Evolutionary conservation across 2,329 filamentous ascomycete species (phyloP), one percentile per base, ranked within the genome.

Genomic region (Aspergillus jensenii): DNA sequence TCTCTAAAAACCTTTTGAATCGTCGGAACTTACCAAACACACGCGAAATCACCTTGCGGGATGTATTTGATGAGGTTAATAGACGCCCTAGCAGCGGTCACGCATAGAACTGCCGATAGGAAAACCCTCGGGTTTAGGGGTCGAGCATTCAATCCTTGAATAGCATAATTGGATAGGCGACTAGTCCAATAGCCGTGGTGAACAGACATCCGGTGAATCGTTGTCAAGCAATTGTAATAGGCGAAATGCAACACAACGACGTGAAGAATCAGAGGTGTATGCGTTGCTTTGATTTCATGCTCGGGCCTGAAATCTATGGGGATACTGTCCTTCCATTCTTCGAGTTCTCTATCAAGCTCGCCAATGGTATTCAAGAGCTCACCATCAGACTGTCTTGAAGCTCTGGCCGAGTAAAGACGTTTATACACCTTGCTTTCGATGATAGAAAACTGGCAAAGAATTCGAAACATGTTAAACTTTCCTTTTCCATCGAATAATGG

Each of bases 161-260:
- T 95, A 15, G 95, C 95, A 70, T 92, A 98, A 68, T 98, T 93
- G 39, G 93, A 96, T 41, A 99, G 78, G 39, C 95, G 86, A 69
- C 91, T 97, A 1, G 93, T 98, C 95, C 95, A 99, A 77, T 96
- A 97, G 14, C 95, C 95, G 71, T 97, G 93, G 68, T 98, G 95
- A 31, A 98, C 90, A 43, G 91, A 96, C 95, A 98, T 99, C 52
- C 95, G 90, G 73, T 99, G 95, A 63, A 99, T 97, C 0, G 95
- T 99, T 1, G 93, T 97, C 52, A 99, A 78, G 68, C 93, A 97
- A 73, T 99, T 99, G 79, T 98, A 98, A 76, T 99, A 99, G 1
- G 91, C 89, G 68, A 99, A 96, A 74, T 99, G 95, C 58, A 99
- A 79, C 72, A 96, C 91, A 60, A 96, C 93, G 52, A 99, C 87